Conservation (phyloP, 2,329 filamentous ascomycete species). For the Tolypocladium guangdongense region DNA sequence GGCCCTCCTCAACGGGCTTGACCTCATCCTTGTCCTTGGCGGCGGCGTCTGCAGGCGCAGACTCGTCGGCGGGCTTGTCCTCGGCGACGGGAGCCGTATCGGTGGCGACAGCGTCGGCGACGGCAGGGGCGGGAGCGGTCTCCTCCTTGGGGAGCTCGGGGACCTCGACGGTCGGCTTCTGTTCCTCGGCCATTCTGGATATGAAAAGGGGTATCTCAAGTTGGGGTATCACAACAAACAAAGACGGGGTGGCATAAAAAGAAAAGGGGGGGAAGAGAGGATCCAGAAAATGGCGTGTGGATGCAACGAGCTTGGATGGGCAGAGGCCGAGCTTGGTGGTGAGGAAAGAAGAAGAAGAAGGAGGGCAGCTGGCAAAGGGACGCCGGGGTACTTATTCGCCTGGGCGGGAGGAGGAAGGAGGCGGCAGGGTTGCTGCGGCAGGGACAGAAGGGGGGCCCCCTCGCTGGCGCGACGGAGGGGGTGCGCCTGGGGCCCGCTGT, state of each 20-base stretch:
- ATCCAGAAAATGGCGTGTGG: conserved; percentile 22
- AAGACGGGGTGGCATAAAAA: conserved; percentile 29
- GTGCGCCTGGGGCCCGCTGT: background rate
- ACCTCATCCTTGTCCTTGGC: conserved; percentile 37
- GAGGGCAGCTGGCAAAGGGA: conserved; percentile 16
- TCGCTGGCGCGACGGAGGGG: background rate
- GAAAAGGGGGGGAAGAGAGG: conserved; percentile 21
- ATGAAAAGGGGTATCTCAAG: conserved; percentile 30
- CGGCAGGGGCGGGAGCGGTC: conserved; percentile 30
- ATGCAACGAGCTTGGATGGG: conserved; percentile 11
- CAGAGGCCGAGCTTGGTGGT: conserved; percentile 21
- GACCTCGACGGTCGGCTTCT: conserved; percentile 48
- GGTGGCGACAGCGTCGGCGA: conserved; percentile 22
- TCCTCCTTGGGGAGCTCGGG: conserved; percentile 42
- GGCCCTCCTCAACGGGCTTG: conserved; percentile 70
- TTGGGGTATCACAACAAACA: conserved; percentile 41
- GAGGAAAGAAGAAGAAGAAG: conserved; percentile 20
- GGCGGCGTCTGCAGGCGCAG: conserved; percentile 26
- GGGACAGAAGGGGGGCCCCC: background rate
- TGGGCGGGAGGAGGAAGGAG: conserved; percentile 6
- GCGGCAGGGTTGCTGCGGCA: conserved; percentile 7
- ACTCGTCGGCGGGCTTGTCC: conserved; percentile 29
- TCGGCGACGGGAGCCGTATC: conserved; percentile 29
- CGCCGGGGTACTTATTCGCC: conserved; percentile 32
- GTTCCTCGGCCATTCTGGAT: conserved; percentile 60